Base-by-base conservation (phyloP, 2,329 filamentous ascomycete genomes). In the Aureobasidium pullulans region DNA sequence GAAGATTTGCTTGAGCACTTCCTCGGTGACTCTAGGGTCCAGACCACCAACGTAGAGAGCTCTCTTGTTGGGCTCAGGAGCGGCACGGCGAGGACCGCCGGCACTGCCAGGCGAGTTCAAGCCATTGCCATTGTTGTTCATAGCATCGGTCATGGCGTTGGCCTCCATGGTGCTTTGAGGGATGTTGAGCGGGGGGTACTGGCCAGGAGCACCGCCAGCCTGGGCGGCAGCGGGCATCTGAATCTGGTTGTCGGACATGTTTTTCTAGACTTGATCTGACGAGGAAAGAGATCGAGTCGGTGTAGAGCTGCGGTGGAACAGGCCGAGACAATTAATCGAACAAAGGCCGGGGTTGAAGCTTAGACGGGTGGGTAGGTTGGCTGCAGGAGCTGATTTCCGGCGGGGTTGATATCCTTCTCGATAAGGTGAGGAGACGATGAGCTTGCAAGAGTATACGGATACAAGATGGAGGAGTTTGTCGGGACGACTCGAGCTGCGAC, bases 21-120 rank as follows among this genome's bases (percentile, higher is more conserved):
- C 93, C 76, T 97, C 93, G 34, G 93, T 96, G 63, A 97, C 93
- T 66, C 94, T 85, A 68, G 92, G 90, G 73, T 99, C 94, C 66
- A 99, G 80, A 59, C 94, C 94, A 64, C 94, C 94, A 61, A 99
- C 90, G 70, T 99, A 99, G 63, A 99, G 79, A 60, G 94, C 94
- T 71, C 94, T 85, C 84, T 99, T 99, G 81, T 99, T 99, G 64
- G 94, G 94, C 79, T 99, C 94, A 59, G 94, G 94, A 56, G 94
- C 94, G 62, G 92, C 89, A 71, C 94, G 91, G 68, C 94, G 88
- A 71, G 90, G 94, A 64, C 87, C 87, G 62, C 86, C 89, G 62
- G 86, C 86, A 68, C 87, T 91, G 69, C 86, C 88, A 10, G 94
- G 92, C 58, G 94, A 96, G 81, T 94, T 86, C 71, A 96, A 84